Conservation (phyloP, 768 basidiomycete genomes). For the Boletus sensibilis region DNA sequence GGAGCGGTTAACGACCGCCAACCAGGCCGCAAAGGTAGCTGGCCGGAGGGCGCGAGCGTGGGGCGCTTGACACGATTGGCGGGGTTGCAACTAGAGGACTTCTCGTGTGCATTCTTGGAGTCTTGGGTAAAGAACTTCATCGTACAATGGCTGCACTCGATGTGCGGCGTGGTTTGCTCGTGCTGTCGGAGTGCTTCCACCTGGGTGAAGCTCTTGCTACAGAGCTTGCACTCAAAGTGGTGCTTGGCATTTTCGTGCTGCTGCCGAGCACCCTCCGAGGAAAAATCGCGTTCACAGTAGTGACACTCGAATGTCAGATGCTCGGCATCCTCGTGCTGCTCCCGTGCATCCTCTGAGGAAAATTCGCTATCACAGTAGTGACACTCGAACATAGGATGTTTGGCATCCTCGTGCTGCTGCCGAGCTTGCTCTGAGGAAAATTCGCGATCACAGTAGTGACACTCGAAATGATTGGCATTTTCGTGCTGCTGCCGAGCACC, state of each 20-base stretch:
- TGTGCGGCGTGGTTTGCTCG: neutral
- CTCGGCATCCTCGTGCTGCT: neutral
- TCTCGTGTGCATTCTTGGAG: slow-evolving; percentile 6
- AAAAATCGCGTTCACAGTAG: slow-evolving; percentile 9
- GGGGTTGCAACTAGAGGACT: slow-evolving; percentile 3
- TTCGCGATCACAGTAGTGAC: neutral
- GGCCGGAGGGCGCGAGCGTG: neutral
- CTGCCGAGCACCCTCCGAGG: neutral
- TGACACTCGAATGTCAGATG: slow-evolving; percentile 6
- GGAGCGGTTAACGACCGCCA: neutral
- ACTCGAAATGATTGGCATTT: neutral
- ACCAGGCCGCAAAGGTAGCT: neutral
- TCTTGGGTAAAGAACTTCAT: neutral
- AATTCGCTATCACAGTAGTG: neutral
- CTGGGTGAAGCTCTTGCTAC: neutral
- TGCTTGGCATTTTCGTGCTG: slow-evolving; percentile 16
- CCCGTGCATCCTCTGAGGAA: neutral
- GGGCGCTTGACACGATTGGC: neutral
- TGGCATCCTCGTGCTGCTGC: neutral
- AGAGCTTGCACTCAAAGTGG: neutral
- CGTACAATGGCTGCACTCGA: slow-evolving; percentile 8
- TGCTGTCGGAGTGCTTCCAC: neutral
- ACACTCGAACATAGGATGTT: neutral
- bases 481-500: neutral
- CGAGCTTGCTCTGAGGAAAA: neutral